Evolutionary conservation across 148 eudicot species (phyloP), one percentile per base, ranked within the genome.

Genomic region (Rhododendron molle): DNA sequence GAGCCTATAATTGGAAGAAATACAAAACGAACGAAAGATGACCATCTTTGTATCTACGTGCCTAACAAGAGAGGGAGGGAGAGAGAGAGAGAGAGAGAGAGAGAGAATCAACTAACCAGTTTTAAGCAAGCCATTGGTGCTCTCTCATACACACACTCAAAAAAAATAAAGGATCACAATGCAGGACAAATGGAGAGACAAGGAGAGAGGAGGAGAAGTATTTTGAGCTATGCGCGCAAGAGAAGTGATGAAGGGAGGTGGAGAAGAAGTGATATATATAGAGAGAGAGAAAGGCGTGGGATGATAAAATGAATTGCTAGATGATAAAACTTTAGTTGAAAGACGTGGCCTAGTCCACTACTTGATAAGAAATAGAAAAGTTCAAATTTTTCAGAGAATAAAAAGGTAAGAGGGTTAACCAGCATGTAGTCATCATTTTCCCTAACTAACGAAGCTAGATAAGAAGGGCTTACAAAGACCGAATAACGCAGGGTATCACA

Each of bases 81-180:
- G 69, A 8, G 28, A 23, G 69, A 23, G 69, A 18, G 69, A 7
- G 69, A 7, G 69, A 23, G 28, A 7, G 28, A 23, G 69, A 23
- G n/a, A 21, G 67, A 58, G 26, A 23, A 32, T 32, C 0, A 26
- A 83, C 38, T 62, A 9, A 83, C 86, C 52, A 67, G 83, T 74
- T 83, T 87, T 21, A 87, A 78, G 78, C 86, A 87, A 78, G 85
- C 88, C 88, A 87, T 38, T 82, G 76, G 36, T 65, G 84, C 84
- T 23, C 8, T 81, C 30, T 34, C 21, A 1, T 9, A 4, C 36
- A 11, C 10, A 34, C 46, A 34, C 62, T 2, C 52, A 11, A 2
- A 52, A 16, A 54, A 4, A 54, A 54, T 28, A 14, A 28, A 9
- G n/a, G 4, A 8, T 30, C 20, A 30, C 38, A 30, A 71, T 30